Evolutionary conservation across 2,329 filamentous ascomycete genomes (phyloP), one percentile per base, ranked within the genome.

Genomic region (Fusarium nematophilum): DNA sequence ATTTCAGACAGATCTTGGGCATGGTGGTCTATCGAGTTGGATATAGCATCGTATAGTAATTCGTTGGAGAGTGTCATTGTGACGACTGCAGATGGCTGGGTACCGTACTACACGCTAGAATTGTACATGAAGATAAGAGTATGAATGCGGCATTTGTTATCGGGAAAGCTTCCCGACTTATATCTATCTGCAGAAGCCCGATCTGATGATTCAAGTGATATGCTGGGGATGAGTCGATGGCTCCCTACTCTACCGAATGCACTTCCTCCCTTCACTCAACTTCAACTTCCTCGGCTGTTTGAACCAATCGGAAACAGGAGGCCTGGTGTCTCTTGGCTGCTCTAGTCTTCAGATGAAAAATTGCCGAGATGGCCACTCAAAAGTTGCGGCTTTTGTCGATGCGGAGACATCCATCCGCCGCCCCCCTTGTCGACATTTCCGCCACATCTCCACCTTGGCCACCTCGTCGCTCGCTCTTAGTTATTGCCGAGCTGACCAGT

Each of bases 321-420:
- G n/a, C n/a, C 13, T 14, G 13, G 9, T 6, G 21, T 21, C 21
- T 21, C 21, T 6, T 21, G 6, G 4, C 21, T 21, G 21, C 21
- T 21, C 21, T 4, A 21, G 21, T 6, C 21, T 21, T 6, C 21
- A 21, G 21, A 21, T 6, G 21, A 21, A n/a, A 23, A n/a, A 29
- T 58, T 57, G 61, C 64, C 64, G 64, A 67, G 13, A 6, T 23
- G 30, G 18, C 64, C 58, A 67, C 45, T 67, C 21, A 42, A 10
- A 18, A 2, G 13, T 11, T 10, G 17, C 14, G 8, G 8, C 6
- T 34, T n/a, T n/a, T n/a, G n/a, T n/a, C 31, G 13, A 34, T 34
- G 31, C 31, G 31, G 31, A 13, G 31, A 34, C 31, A 13, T 34
- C 31, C 33, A 18, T 17, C 33, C 6, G 18, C 18, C n/a, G n/a